Evolutionary conservation across 257 asterid species (phyloP), one percentile per base, ranked within the genome.

Genomic region (Scutellaria barbata): DNA sequence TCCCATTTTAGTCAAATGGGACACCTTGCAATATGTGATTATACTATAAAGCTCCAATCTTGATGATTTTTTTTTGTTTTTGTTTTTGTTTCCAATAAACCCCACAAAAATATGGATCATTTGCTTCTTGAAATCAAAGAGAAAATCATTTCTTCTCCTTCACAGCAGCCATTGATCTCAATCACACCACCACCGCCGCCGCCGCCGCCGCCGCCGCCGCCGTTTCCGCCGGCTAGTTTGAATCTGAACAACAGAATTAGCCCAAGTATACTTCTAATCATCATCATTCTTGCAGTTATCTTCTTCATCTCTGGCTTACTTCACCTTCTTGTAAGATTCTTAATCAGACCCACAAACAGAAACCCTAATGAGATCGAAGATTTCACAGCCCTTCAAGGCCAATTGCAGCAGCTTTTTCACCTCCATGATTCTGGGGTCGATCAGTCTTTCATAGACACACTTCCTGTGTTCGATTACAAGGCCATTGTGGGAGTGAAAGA

Each of bases 391-490:
- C 79, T 87, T 2, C 96, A 94, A 79, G 95, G 97, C 16, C 98
- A 89, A 71, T 77, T 94, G 48, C 98, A 91, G 77, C 98, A 94
- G 50, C 98, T 94, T 35, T 93, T 93, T 35, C 86, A 90, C 76
- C 79, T 93, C 4, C 97, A 90, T 42, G 98, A 93, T 83, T 79
- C 92, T 17, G 97, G 97, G 22, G 90, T 91, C 5, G 98, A 94
- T 41, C 98, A 94, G 71, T 87, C 98, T 11, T 88, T 82, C 54
- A 91, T 94, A 10, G 98, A 94, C 5, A 73, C 92, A 0, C 89
- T 94, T 9, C 98, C 97, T 17, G 71, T 94, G 0, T 91, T 94
- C 77, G 80, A 63, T 51, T 94, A 91, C 79, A 91, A 84, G 41
- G 85, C 95, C 8, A 84, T 94, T 18, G 69, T 86, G 5, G 96